phyloP scores from a whole-genome alignment of 2,329 filamentous ascomycete genomes.

The Nemania diffusa region DNA sequence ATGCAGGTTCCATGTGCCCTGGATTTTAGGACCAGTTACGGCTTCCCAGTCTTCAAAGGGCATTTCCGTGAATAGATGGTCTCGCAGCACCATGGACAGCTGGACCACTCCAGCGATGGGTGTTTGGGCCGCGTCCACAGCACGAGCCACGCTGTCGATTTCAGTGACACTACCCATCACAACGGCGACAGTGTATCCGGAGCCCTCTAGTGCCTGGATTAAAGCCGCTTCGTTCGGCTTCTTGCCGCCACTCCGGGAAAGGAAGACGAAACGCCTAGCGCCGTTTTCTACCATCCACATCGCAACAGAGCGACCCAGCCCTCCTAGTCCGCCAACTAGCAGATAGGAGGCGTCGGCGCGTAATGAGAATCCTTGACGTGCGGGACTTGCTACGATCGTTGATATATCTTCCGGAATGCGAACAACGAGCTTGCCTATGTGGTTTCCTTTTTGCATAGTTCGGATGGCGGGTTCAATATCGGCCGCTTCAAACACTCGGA shows the following conservation, averaged over 20 bases:
- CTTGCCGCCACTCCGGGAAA: slow-evolving; percentile 12
- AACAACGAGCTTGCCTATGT: slow-evolving; percentile 29
- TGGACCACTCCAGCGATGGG: slow-evolving; percentile 20
- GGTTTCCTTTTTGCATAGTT: slow-evolving; percentile 23
- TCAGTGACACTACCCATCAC: slow-evolving; percentile 18
- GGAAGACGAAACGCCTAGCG: slow-evolving; percentile 19
- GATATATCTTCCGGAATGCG: slow-evolving; percentile 13
- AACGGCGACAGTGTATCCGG: slow-evolving; percentile 13
- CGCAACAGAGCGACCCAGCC: slow-evolving; percentile 22
- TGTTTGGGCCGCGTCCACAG: neutral
- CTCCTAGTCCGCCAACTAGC: slow-evolving; percentile 24
- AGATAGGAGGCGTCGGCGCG: slow-evolving; percentile 23
- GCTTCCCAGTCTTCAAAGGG: slow-evolving; percentile 12
- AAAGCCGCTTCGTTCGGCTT: slow-evolving; percentile 11
- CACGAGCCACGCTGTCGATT: neutral
- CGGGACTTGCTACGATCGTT: neutral
- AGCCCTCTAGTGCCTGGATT: slow-evolving; percentile 1
- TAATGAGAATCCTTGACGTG: neutral
- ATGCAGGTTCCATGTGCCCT: slow-evolving; percentile 26
- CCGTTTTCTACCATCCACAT: slow-evolving; percentile 26
- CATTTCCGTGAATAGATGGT: slow-evolving; percentile 17
- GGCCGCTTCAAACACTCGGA: slow-evolving; percentile 10
- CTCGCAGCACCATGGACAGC: slow-evolving; percentile 24
- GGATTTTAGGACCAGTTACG: slow-evolving; percentile 17
- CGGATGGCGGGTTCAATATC: slow-evolving; percentile 18